A percentile compares a stretch with the other conserved stretches of the same genome.
Conservation (phyloP, 2,329 filamentous ascomycete genomes). For the Paecilomyces formosus region DNA sequence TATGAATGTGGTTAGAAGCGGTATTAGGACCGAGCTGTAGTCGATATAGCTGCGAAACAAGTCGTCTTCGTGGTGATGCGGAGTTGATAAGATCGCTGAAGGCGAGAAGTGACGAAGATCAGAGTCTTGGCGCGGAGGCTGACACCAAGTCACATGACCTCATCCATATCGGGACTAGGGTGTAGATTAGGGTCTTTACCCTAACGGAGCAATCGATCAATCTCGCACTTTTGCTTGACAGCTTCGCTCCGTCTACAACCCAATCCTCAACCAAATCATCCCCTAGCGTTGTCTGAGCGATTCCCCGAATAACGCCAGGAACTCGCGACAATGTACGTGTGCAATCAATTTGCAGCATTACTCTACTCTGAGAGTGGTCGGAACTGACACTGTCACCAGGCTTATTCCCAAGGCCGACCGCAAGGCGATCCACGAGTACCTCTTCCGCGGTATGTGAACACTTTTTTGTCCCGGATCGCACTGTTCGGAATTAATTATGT, state of each 20-base stretch:
- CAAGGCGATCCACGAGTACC: conserved; percentile 99
- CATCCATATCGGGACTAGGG: background rate
- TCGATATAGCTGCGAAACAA: no score
- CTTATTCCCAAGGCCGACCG: conserved; percentile 99
- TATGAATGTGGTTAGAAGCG: no score
- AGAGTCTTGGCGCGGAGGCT: background rate
- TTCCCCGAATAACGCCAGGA: conserved; percentile 47
- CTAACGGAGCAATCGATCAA: conserved; percentile 10
- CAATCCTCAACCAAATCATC: conserved; percentile 28
- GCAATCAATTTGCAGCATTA: conserved; percentile 4
- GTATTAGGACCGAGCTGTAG: no score
- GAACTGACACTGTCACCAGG: conserved; percentile 43
- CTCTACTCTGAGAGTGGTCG: background rate
- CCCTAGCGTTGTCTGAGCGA: conserved; percentile 42
- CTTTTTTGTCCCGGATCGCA: conserved; percentile 6
- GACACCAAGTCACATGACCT: background rate
- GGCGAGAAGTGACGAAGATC: background rate
- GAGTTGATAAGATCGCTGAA: background rate
- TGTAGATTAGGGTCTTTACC: conserved; percentile 7
- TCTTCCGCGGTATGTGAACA: conserved; percentile 70
- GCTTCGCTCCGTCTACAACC: conserved; percentile 19
- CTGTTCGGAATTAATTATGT: background rate
- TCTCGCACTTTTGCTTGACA: conserved; percentile 26
- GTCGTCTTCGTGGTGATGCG: background rate
- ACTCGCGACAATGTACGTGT: conserved; percentile 46